phyloP scores from a whole-genome alignment of 148 eudicot species.

The Pharnaceum exiguum region DNA sequence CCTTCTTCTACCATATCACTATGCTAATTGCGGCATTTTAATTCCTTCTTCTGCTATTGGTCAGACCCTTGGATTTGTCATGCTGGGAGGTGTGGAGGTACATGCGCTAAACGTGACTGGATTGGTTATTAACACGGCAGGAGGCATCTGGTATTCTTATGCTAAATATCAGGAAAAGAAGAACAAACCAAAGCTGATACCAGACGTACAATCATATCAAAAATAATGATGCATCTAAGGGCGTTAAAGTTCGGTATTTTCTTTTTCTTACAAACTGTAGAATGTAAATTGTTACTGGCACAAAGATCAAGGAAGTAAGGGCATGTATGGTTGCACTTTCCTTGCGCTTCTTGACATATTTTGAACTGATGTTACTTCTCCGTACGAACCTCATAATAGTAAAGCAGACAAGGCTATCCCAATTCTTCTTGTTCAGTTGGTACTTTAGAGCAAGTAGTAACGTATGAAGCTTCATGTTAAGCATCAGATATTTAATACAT shows the following conservation, averaged over 20 bases:
- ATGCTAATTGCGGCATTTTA: neutral
- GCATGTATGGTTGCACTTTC: neutral
- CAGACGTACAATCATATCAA: constrained; percentile 55
- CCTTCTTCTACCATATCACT: neutral
- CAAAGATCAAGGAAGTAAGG: neutral
- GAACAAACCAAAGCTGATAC: constrained; percentile 39
- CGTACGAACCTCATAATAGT: too few species aligned
- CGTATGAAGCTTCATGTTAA: too few species aligned
- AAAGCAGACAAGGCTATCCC: too few species aligned
- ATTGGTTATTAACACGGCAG: constrained; percentile 73
- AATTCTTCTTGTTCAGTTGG: too few species aligned
- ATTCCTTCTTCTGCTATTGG: constrained; percentile 2
- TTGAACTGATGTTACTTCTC: too few species aligned
- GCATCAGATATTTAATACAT: too few species aligned
- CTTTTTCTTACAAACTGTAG: neutral
- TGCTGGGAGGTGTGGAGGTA: constrained; percentile 89
- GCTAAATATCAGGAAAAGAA: constrained; percentile 83
- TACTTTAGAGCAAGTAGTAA: too few species aligned
- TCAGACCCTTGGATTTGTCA: constrained; percentile 85
- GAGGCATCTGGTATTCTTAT: constrained; percentile 87
- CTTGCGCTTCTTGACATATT: too few species aligned
- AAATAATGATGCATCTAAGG: constrained; percentile 23
- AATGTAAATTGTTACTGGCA: neutral
- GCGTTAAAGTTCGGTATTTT: neutral
- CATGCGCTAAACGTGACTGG: constrained; percentile 82